Base-by-base conservation (phyloP, 2,329 filamentous ascomycete species). In the Beauveria scarabaeidicola region DNA sequence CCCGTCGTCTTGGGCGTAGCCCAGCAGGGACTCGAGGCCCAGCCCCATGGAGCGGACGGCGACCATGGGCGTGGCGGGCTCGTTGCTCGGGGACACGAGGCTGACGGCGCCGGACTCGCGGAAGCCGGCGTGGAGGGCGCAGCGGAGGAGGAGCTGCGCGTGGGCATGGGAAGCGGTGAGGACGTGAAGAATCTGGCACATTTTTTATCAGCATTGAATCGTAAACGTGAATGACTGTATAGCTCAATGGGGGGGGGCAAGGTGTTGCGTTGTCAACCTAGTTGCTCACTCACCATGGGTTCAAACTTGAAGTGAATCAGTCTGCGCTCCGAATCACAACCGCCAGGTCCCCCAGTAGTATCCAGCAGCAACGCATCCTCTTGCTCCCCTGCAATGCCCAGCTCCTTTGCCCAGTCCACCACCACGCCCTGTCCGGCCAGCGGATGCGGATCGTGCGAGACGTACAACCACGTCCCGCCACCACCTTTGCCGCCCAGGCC, bases 291-390 rank as follows among this genome's bases (percentile, higher is more conserved):
- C 80, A 96, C 92, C 91, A 97, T 91, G 5, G 92, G 91, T 71
- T 97, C 92, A 69, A 95, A 97, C 73, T 96, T 94, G 75, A 96
- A 89, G 72, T 93, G 90, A 54, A 96, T 80, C 71, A 82, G 73
- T 68, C 81, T 77, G 67, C 74, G 72, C 59, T 70, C 69, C 55
- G 65, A 67, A 58, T 63, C 70, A 41, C 62, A 62, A 4, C 61
- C 61, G 10, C 59, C 55, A 38, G 58, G 60, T 32, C 58, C 62
- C 50, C 64, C 63, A 29, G 64, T 64, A 21, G 44, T 55, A 43
- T 69, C 52, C 66, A 71, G 3, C 9, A 41, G 10, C 36, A 50
- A 46, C 11, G 23, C n/a, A 36, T 38, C 51, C 32, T 41, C 36
- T 6, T 29, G 15, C 13, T 41, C 38, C 29, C 64, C 63, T 11